phyloP scores from a whole-genome alignment of 306 rosid genomes.

The Glycine tomentella region DNA sequence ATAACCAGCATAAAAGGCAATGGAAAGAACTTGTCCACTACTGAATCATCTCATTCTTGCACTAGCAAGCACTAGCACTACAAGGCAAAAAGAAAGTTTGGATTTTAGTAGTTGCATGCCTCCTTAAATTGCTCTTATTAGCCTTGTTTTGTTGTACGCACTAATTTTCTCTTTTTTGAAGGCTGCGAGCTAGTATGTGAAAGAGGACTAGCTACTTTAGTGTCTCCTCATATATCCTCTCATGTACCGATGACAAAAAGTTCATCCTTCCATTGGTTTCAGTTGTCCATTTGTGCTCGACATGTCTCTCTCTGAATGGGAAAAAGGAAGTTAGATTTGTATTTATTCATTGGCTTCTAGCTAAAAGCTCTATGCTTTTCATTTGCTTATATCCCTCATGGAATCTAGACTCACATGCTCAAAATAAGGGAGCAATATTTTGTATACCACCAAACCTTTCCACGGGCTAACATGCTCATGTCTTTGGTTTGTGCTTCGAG shows the following conservation, averaged over 20 bases:
- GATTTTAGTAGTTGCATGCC: slow-evolving; percentile 59
- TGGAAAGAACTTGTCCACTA: slow-evolving; percentile 49
- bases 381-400: slow-evolving; percentile 46
- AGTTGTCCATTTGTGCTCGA: slow-evolving; percentile 66
- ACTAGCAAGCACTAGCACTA: slow-evolving; percentile 44
- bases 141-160: slow-evolving; percentile 56
- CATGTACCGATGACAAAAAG: slow-evolving; percentile 50
- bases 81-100: slow-evolving; percentile 57
- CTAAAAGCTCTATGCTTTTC: slow-evolving; percentile 51
- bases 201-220: slow-evolving; percentile 41
- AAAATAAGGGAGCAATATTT: slow-evolving; percentile 38
- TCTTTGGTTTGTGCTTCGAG: slow-evolving; percentile 25
- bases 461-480: not conserved
- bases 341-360: slow-evolving; percentile 56
- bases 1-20: slow-evolving; percentile 37
- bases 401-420: slow-evolving; percentile 66
- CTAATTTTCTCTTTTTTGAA: slow-evolving; percentile 35
- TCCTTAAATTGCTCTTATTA: slow-evolving; percentile 61
- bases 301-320: slow-evolving; percentile 55
- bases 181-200: slow-evolving; percentile 25
- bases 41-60: slow-evolving; percentile 53
- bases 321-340: slow-evolving; percentile 42
- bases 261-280: slow-evolving; percentile 40
- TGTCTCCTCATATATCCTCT: slow-evolving; percentile 44
- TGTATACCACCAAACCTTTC: slow-evolving; percentile 23